These are phyloP conservation scores for Fistulina hepatica DNA, from an alignment of 1,284 basidiomycete species.

Conservation along the genomic window DNA sequence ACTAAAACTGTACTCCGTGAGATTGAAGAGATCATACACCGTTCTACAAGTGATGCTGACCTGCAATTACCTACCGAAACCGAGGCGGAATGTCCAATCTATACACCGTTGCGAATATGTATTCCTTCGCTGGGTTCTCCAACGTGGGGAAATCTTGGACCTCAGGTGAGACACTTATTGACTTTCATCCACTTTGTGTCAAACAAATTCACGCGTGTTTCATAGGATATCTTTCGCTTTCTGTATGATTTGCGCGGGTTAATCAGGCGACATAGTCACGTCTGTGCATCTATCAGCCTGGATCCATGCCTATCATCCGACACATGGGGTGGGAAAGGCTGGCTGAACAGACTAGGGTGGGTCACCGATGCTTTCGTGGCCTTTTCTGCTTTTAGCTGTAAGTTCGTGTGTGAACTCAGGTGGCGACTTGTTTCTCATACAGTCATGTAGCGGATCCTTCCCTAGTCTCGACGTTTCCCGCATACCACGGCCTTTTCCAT, in stretches of 20 bases:
- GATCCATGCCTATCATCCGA: slow-evolving; percentile 48
- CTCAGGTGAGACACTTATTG: slow-evolving; percentile 34
- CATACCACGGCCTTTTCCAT: slow-evolving; percentile 75
- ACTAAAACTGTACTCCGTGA: no score
- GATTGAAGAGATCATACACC: no score
- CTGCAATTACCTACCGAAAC: no score
- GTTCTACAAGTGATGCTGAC: no score
- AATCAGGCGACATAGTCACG: slow-evolving; percentile 45
- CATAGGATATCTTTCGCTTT: slow-evolving; percentile 61
- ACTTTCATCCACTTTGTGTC: slow-evolving; percentile 5
- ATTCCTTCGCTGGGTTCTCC: slow-evolving; percentile 63
- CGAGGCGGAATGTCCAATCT: slow-evolving; percentile 10
- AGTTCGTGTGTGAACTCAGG: slow-evolving; percentile 16
- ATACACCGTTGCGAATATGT: slow-evolving; percentile 46
- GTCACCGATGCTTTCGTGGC: slow-evolving; percentile 65
- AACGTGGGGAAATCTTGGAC: slow-evolving; percentile 54
- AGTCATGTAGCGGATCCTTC: slow-evolving; percentile 48
- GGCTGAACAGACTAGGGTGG: slow-evolving; percentile 74
- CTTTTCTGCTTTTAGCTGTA: slow-evolving; percentile 73
- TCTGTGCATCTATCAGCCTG: slow-evolving; percentile 60
- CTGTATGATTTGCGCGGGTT: slow-evolving; percentile 53
- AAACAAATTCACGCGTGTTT: slow-evolving; percentile 7
- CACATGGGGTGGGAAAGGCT: no score
- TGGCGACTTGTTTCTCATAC: slow-evolving; percentile 10
- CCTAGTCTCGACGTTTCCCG: slow-evolving; percentile 59